phyloP scores from a whole-genome alignment of 306 rosid species.

The Lathyrus tuberosus region DNA sequence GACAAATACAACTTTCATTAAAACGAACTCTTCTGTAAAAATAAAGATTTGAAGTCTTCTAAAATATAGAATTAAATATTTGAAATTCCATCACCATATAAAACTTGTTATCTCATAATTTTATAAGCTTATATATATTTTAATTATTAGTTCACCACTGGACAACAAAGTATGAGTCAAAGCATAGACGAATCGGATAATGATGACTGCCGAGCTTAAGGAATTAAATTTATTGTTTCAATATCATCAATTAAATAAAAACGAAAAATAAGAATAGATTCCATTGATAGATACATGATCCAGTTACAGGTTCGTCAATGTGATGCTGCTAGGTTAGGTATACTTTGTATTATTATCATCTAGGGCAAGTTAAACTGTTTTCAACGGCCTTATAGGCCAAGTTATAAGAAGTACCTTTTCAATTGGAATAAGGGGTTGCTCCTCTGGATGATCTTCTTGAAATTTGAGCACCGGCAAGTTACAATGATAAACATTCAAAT shows the following conservation, averaged over 20 bases:
- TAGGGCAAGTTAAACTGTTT: background rate
- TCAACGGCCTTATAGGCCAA: background rate
- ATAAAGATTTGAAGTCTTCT: background rate
- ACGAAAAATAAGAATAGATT: background rate
- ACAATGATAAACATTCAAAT: background rate
- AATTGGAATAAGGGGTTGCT: conserved; percentile 2
- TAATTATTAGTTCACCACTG: background rate
- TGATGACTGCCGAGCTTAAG: background rate
- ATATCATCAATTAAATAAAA: conserved; percentile 3
- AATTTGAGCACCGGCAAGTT: background rate
- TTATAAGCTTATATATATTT: background rate
- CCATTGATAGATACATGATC: background rate
- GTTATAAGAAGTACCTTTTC: conserved; percentile 1
- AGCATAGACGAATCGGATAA: background rate
- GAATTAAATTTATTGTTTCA: background rate
- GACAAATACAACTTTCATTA: background rate
- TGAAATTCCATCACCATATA: background rate
- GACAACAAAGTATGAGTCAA: background rate
- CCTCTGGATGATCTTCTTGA: background rate
- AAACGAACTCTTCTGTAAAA: background rate
- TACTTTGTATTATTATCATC: background rate
- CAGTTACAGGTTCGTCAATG: background rate
- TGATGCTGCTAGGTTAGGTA: conserved; percentile 1
- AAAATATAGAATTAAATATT: background rate
- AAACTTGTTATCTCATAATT: background rate